These are phyloP conservation scores for Hypoxylon subgilvum DNA, from an alignment of 495 filamentous ascomycete species.

Conservation along the genomic window DNA sequence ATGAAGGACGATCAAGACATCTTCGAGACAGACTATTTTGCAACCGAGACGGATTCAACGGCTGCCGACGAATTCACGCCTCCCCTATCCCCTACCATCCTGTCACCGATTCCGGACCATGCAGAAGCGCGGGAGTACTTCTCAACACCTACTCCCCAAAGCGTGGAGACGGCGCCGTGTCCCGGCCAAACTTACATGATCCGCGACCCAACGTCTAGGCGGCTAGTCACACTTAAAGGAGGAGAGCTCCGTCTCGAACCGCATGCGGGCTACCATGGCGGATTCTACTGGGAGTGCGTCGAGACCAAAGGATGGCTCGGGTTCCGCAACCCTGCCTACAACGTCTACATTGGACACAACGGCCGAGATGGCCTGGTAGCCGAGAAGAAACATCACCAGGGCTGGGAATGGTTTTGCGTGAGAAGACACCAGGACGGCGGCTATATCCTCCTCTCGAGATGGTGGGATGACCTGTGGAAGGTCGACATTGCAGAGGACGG, in stretches of 20 bases:
- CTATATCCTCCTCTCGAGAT: too few species aligned
- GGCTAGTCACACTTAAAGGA: constrained; percentile 42
- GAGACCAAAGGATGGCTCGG: constrained; percentile 49
- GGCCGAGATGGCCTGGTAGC: background rate
- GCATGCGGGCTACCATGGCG: constrained; percentile 37
- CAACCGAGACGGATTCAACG: too few species aligned
- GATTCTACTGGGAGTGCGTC: constrained; percentile 46
- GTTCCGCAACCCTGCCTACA: constrained; percentile 39
- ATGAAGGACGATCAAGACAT: too few species aligned
- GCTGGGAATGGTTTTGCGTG: constrained; percentile 4
- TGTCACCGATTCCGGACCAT: too few species aligned
- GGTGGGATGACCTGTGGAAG: too few species aligned
- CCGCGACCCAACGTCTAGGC: constrained; percentile 25
- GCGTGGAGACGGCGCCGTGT: constrained; percentile 18
- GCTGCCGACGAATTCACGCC: too few species aligned
- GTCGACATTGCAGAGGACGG: too few species aligned
- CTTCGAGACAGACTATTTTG: too few species aligned
- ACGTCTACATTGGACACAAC: constrained; percentile 41
- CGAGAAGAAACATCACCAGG: background rate
- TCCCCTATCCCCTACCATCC: too few species aligned
- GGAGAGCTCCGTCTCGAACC: constrained; percentile 38
- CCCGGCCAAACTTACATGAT: constrained; percentile 39
- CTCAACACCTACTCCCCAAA: too few species aligned
- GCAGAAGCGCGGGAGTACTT: too few species aligned
- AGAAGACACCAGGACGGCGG: too few species aligned